Evolutionary conservation across 331 rosid genomes (phyloP).

Genomic region (Pyrus hybrid): DNA sequence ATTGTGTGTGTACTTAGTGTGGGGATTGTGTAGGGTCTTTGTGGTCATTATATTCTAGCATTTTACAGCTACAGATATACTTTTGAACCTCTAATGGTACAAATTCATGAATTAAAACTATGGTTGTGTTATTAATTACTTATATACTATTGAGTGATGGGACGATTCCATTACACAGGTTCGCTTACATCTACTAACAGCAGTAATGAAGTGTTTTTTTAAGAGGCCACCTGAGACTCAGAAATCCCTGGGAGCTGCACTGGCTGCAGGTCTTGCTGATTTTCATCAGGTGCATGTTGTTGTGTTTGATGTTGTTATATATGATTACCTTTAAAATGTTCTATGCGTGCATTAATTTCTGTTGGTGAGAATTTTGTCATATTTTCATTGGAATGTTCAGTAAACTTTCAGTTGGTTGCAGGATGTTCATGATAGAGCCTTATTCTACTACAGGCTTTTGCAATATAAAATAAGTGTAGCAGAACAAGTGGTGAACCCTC

Average conservation of each 20-base stretch:
- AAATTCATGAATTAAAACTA: background rate
- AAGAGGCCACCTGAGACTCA: conserved; percentile 97
- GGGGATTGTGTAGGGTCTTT: background rate
- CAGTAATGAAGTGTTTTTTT: conserved; percentile 96
- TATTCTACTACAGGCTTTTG: conserved; percentile 96
- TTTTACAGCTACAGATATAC: background rate
- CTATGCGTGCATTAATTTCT: background rate
- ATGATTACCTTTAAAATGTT: background rate
- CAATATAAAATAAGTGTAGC: conserved; percentile 71
- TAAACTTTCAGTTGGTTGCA: conserved; percentile 41
- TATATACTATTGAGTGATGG: conserved; percentile 12
- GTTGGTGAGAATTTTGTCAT: background rate
- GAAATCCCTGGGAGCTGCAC: conserved; percentile 85
- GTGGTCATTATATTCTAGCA: background rate
- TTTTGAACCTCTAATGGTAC: background rate
- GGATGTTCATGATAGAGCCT: conserved; percentile 97
- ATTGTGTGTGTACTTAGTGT: background rate
- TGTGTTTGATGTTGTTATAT: background rate
- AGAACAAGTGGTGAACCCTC: conserved; percentile 85
- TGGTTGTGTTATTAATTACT: background rate
- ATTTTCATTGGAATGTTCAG: conserved; percentile 23
- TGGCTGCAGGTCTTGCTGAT: conserved; percentile 93
- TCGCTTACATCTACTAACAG: conserved; percentile 94
- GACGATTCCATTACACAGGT: conserved; percentile 53
- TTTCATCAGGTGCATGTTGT: conserved; percentile 73